A percentile compares a stretch with the other conserved stretches of the same genome.
phyloP scores from a whole-genome alignment of 805 yeast genomes.

The Saccharomycopsis lassenensis region DNA sequence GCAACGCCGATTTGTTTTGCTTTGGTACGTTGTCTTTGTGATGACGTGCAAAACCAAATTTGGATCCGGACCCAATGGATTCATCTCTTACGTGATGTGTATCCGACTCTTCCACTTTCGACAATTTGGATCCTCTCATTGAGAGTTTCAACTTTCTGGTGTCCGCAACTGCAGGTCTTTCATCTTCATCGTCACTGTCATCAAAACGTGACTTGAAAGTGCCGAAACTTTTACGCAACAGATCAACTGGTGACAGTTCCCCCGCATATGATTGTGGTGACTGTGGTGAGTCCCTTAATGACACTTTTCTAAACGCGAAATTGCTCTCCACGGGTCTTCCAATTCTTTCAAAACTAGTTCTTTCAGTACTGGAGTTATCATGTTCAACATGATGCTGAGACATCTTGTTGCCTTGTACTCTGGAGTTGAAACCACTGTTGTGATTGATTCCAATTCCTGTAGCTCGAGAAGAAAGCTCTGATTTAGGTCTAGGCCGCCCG shows the following conservation, averaged over 20 bases:
- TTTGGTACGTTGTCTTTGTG: conserved; percentile 3
- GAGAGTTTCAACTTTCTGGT: neutral
- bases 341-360: conserved; percentile 17
- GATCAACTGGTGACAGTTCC: too few relatives aligned
- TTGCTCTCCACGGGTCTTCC: conserved; percentile 7
- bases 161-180: neutral
- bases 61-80: too few relatives aligned
- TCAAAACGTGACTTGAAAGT: conserved; percentile 16
- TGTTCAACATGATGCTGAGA: too few relatives aligned
- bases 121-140: neutral
- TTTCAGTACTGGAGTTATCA: too few relatives aligned
- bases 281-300: conserved; percentile 12
- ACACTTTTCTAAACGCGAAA: conserved; percentile 14
- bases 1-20: conserved; percentile 1
- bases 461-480: too few relatives aligned
- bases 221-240: conserved; percentile 5
- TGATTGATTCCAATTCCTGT: too few relatives aligned
- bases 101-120: too few relatives aligned
- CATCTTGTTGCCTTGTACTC: too few relatives aligned
- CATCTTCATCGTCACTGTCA: conserved; percentile 17
- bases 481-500: too few relatives aligned
- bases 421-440: too few relatives aligned
- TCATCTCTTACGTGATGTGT: too few relatives aligned
- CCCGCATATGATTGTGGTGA: neutral
- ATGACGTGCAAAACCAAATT: conserved; percentile 11